Evolutionary conservation across 2,329 filamentous ascomycete species (phyloP), one percentile per base, ranked within the genome.

Genomic region (Elsinoe australis): DNA sequence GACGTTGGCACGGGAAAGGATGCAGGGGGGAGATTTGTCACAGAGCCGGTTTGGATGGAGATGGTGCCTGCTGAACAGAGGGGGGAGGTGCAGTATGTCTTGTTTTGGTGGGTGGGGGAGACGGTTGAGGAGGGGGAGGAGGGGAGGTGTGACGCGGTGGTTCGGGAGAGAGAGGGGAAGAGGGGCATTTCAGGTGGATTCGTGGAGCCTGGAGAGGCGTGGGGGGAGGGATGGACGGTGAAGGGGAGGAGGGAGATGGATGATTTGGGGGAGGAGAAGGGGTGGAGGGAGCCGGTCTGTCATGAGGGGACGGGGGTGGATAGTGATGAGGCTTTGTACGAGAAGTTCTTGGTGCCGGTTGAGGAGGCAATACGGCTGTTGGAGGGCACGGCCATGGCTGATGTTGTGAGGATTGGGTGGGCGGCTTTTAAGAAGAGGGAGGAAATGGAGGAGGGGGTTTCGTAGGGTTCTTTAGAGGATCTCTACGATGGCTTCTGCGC

Each of bases 261-360:
- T 51, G 55, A n/a, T n/a, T n/a, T 57, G 2, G n/a, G 39, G 1
- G 47, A 32, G 8, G 42, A 67, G 39, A 60, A 62, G 50, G 65
- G 62, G 9, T 33, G 62, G 14, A 72, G 72, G 51, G 66, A 70
- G 58, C 72, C 71, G 1, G 38, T 64, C 8, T 59, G 66, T 52
- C 70, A 73, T 55, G 63, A 67, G 51, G 66, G 64, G 2, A 74
- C 71, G 5, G 71, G 71, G 1, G 71, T 74, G 0, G 65, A 74
- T 56, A 65, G 64, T 17, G 69, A 71, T 44, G 72, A 75, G 54
- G 55, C 56, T 28, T 55, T 63, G 49, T 75, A 73, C 56, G 54
- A 65, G 51, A 67, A 65, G 42, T 56, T 62, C 41, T 52, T 75
- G 33, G 50, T 74, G 39, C 55, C 62, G 1, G 57, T 74, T 1